Evolutionary conservation across 129 eudicot genomes (phyloP), one percentile per base, ranked within the genome.

Genomic region (Kitagawia praeruptora): DNA sequence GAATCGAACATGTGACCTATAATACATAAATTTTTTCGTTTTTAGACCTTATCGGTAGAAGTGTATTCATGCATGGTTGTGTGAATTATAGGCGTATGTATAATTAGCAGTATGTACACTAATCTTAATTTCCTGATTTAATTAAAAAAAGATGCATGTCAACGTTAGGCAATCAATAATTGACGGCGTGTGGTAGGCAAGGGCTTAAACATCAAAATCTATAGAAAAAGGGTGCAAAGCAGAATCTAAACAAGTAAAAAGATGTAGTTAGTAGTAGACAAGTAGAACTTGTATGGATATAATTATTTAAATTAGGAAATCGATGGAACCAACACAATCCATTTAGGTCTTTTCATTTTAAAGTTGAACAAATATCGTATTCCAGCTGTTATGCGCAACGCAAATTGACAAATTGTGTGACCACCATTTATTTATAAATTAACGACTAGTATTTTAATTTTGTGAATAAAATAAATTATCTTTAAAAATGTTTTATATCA

Each of bases 271-370:
- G 75, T 40, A 39, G 25, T 67, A 37, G 37, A 13, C 69, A n/a
- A 9, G 15, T 8, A 61, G 15, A 56, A 40, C 25, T 21, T 18
- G 19, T 8, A 71, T 21, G 75, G 34, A 71, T 71, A 71, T 3
- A 71, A 71, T 40, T 19, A 40, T 71, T 38, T 19, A 37, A 16
- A 40, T 40, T 14, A 40, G 49, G 75, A 71, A 21, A 71, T 8
- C 47, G 69, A 71, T 46, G 77, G 15, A 6, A 45, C 40, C 77
- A 13, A 74, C 77, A 25, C 48, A 74, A 45, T 23, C 77, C 49
- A 25, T 45, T 74, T 44, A 4, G 47, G 40, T 74, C 58, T 42
- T 42, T 45, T 74, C 77, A 13, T 8, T 10, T 10, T 6, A 72
- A 72, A 72, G 76, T 72, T 19, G 34, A 31, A 31, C 34, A 31